phyloP scores from a whole-genome alignment of 306 rosid species.

The Argentina anserina region DNA sequence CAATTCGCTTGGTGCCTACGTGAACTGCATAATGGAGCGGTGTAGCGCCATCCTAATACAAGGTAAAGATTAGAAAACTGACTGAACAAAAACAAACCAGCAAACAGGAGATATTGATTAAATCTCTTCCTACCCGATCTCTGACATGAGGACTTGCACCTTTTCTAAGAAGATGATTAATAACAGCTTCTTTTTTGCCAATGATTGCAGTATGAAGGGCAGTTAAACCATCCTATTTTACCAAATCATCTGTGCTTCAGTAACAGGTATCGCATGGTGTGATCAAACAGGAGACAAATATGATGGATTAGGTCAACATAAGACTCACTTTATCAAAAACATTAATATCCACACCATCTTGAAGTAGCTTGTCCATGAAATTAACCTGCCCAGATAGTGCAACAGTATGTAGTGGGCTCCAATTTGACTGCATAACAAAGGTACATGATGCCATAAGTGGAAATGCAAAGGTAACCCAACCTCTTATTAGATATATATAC shows the following conservation, averaged over 20 bases:
- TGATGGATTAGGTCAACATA: background rate
- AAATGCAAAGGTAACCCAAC: background rate
- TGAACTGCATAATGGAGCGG: constrained; percentile 95
- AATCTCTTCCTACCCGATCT: constrained; percentile 55
- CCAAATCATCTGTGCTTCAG: constrained; percentile 26
- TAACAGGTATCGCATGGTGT: constrained; percentile 2
- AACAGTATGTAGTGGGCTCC: constrained; percentile 75
- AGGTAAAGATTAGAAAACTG: constrained; percentile 17
- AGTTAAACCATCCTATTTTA: constrained; percentile 75
- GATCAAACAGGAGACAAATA: background rate
- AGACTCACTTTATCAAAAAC: constrained; percentile 43
- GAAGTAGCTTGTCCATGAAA: constrained; percentile 68
- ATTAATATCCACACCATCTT: constrained; percentile 63
- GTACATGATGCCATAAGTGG: background rate
- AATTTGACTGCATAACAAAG: constrained; percentile 52
- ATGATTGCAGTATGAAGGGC: constrained; percentile 87
- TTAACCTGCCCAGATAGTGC: constrained; percentile 65
- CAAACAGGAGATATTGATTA: background rate
- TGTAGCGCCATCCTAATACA: constrained; percentile 85
- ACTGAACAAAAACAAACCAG: background rate
- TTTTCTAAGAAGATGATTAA: constrained; percentile 84
- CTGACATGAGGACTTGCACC: constrained; percentile 83
- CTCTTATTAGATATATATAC: background rate
- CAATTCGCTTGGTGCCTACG: constrained; percentile 80
- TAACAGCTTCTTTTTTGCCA: constrained; percentile 78